Base-by-base conservation (phyloP, 2,329 filamentous ascomycete species). In the Alternaria postmessia region DNA sequence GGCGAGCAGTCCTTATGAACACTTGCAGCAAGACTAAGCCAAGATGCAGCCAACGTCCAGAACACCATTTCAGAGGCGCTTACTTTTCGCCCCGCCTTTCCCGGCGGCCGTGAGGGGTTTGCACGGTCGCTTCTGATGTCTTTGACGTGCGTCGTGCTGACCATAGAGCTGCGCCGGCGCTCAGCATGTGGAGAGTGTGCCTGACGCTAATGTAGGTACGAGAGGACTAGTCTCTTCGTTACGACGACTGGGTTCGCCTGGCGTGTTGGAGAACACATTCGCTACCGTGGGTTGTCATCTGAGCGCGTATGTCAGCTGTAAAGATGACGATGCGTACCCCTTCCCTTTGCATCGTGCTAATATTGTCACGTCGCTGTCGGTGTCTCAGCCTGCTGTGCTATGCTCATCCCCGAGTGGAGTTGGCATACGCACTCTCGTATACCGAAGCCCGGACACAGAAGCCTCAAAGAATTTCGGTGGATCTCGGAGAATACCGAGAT, bases 171-270 rank as follows among this genome's bases (percentile, higher is more conserved):
- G 34, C 53, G 34, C 47, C 47, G 41, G 52, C 54, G 52, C 39
- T 49, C 60, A 57, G 59, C 58, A 42, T 55, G 53, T 59, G 54
- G 59, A 57, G 56, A 51, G 49, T 54, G 60, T 57, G 58, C 34
- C 59, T 43, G 47, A 51, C 66, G 55, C 66, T 69, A 67, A 69
- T 59, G 63, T 62, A 69, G 66, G 66, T 61, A 65, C 63, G 55
- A 47, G 43, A 41, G 26, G 52, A 51, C 56, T 66, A 62, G 24
- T 22, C 30, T 18, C 2, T 51, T 56, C 51, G 51, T 51, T 38
- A 48, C 51, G 51, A 49, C 30, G 44, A 42, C 47, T 56, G 38
- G 59, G 30, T 52, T 51, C 38, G 18, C 39, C 59, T 26, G 38
- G 43, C 12, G 41, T 38, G 48, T 61, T 48, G 54, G 57, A 28